Conservation (phyloP, 257 asterid species). For the Oldenlandia corymbosa region DNA sequence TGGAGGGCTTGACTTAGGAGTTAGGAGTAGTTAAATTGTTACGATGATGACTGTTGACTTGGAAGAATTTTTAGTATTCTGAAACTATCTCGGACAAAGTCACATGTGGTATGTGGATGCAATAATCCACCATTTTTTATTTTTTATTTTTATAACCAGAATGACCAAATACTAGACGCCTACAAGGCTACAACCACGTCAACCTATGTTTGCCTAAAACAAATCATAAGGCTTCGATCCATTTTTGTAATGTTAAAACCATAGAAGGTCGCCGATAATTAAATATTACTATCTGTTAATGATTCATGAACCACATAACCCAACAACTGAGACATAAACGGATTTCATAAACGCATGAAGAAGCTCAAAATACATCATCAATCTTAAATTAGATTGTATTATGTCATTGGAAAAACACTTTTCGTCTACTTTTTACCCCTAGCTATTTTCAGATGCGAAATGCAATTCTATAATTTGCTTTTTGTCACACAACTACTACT, state of each 20-base stretch:
- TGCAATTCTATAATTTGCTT: too few relatives aligned
- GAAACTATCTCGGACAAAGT: neutral
- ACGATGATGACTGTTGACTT: too few relatives aligned
- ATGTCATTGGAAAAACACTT: conserved; percentile 11
- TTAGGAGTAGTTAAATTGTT: too few relatives aligned
- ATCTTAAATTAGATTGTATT: conserved; percentile 15
- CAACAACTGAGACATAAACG: conserved; percentile 36
- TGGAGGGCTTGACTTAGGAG: too few relatives aligned
- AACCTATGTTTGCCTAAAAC: neutral
- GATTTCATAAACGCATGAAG: conserved; percentile 37
- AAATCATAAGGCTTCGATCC: neutral
- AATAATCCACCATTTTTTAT: neutral
- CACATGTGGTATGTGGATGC: neutral
- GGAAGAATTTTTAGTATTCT: too few relatives aligned
- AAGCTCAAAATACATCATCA: conserved; percentile 10
- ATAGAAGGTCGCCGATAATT: too few relatives aligned
- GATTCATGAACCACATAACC: too few relatives aligned
- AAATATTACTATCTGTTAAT: too few relatives aligned
- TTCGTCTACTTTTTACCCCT: conserved; percentile 13
- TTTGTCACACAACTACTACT: too few relatives aligned
- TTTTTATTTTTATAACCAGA: neutral
- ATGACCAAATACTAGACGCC: neutral
- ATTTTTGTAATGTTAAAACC: conserved; percentile 19
- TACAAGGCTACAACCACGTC: neutral
- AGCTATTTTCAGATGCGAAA: too few relatives aligned